A percentile compares a stretch with the other conserved stretches of the same genome.
These are phyloP conservation scores for Ustilago bromivora DNA, from an alignment of 1,284 basidiomycete genomes.

Conservation along the genomic window DNA sequence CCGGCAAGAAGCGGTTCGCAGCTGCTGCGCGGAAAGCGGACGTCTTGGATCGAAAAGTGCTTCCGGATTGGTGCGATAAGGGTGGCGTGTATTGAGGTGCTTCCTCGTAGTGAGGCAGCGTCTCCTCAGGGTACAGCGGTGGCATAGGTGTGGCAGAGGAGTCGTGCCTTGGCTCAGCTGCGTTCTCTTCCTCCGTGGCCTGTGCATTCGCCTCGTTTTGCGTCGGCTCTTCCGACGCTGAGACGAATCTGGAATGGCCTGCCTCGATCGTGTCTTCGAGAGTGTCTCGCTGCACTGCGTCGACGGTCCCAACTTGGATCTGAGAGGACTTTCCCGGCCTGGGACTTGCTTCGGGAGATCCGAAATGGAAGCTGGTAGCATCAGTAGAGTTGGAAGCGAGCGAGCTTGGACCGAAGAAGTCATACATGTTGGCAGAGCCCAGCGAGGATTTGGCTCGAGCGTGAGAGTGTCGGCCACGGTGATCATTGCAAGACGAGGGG, in stretches of 20 bases:
- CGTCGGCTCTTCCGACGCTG: neutral
- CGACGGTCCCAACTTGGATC: neutral
- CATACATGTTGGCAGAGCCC: constrained; percentile 39
- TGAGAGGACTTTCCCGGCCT: constrained; percentile 1
- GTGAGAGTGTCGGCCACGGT: constrained; percentile 28
- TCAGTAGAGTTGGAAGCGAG: constrained; percentile 39
- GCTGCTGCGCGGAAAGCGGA: constrained; percentile 37
- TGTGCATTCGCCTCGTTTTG: neutral
- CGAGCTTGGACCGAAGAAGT: constrained; percentile 53
- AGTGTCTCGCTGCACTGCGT: constrained; percentile 4
- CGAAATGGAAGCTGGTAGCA: constrained; percentile 46
- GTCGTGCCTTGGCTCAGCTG: constrained; percentile 6
- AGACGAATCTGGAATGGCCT: neutral
- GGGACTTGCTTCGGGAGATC: constrained; percentile 32
- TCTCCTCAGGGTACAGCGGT: constrained; percentile 37
- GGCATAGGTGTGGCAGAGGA: constrained; percentile 21
- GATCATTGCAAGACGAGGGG: neutral
- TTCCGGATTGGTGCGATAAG: constrained; percentile 17
- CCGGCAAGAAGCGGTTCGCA: constrained; percentile 42
- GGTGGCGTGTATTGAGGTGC: constrained; percentile 45
- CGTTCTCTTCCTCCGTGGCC: neutral
- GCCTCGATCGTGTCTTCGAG: constrained; percentile 27
- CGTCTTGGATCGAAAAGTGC: constrained; percentile 31
- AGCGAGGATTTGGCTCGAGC: constrained; percentile 39
- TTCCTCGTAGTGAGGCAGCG: constrained; percentile 41